Evolutionary conservation across 768 basidiomycete genomes (phyloP).

Genomic region (Boletus sp.): DNA sequence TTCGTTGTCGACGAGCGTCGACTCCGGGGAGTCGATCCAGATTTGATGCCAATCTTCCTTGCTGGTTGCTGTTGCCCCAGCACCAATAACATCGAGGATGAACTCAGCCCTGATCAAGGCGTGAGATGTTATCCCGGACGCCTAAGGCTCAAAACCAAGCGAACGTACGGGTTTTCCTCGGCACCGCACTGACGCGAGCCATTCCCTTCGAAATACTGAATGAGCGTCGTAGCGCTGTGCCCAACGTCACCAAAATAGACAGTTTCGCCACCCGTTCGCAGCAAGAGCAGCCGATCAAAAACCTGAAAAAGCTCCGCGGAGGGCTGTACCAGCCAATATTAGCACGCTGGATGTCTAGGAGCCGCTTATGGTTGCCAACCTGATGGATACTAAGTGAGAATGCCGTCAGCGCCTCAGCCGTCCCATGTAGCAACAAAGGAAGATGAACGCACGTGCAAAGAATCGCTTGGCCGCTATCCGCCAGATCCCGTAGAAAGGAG

Average conservation of each 20-base stretch:
- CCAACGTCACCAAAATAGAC: slow-evolving; percentile 75
- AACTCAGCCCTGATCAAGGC: slow-evolving; percentile 47
- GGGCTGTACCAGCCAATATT: slow-evolving; percentile 41
- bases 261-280: slow-evolving; percentile 72
- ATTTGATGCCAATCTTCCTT: slow-evolving; percentile 56
- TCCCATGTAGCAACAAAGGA: background rate
- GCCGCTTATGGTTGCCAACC: slow-evolving; percentile 3
- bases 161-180: slow-evolving; percentile 61
- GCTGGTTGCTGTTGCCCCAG: slow-evolving; percentile 62
- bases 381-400: slow-evolving; percentile 40
- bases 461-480: slow-evolving; percentile 82
- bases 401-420: background rate
- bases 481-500: slow-evolving; percentile 69
- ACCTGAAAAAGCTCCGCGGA: slow-evolving; percentile 81
- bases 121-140: slow-evolving; percentile 41
- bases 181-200: slow-evolving; percentile 62
- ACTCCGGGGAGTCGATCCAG: slow-evolving; percentile 57
- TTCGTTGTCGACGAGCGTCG: slow-evolving; percentile 33
- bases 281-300: slow-evolving; percentile 76
- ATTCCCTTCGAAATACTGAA: slow-evolving; percentile 74
- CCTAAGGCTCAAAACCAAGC: slow-evolving; percentile 38
- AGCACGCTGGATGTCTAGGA: background rate
- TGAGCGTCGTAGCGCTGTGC: slow-evolving; percentile 53
- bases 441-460: slow-evolving; percentile 71
- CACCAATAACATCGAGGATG: slow-evolving; percentile 73